Conservation (phyloP, 2,329 filamentous ascomycete species). For the Pseudophaeomoniella oleicola region DNA sequence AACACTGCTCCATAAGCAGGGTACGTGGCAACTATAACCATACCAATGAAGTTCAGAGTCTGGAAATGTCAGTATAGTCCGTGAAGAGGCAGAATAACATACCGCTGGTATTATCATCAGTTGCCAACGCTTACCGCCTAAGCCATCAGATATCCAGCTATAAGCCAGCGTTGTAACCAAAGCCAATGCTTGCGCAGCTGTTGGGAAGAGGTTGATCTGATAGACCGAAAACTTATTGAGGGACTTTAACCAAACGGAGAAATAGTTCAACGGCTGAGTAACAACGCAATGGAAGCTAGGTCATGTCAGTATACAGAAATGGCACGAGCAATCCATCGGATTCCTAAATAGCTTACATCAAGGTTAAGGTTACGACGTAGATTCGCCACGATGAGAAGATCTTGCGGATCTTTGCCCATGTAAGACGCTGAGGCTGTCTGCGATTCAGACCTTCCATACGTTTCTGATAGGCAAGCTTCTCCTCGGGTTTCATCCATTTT, state of each 20-base stretch:
- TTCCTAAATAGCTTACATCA: too few relatives aligned
- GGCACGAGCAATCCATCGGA: too few relatives aligned
- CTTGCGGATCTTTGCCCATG: neutral
- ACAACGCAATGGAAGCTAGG: conserved; percentile 8
- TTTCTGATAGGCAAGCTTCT: neutral
- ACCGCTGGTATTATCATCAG: conserved; percentile 9
- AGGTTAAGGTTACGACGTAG: neutral
- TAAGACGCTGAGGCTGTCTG: neutral
- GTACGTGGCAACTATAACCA: conserved; percentile 9
- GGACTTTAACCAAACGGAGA: conserved; percentile 10
- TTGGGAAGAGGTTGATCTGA: conserved; percentile 12
- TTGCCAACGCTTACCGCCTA: conserved; percentile 8
- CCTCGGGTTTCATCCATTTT: conserved; percentile 7
- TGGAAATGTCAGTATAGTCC: too few relatives aligned
- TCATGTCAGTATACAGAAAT: neutral
- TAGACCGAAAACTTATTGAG: conserved; percentile 9
- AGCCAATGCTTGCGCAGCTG: conserved; percentile 6
- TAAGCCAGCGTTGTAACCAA: conserved; percentile 8
- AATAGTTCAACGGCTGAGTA: conserved; percentile 11
- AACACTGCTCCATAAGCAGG: conserved; percentile 11
- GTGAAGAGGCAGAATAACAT: too few relatives aligned
- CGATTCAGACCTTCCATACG: neutral
- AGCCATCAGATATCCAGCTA: conserved; percentile 9
- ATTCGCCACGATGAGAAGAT: neutral
- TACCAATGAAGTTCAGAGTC: conserved; percentile 11